Percentiles rank a stretch among this genome's conserved stretches.
Evolutionary conservation across 257 asterid genomes (phyloP).

Genomic region (Thymus mandschuricus): DNA sequence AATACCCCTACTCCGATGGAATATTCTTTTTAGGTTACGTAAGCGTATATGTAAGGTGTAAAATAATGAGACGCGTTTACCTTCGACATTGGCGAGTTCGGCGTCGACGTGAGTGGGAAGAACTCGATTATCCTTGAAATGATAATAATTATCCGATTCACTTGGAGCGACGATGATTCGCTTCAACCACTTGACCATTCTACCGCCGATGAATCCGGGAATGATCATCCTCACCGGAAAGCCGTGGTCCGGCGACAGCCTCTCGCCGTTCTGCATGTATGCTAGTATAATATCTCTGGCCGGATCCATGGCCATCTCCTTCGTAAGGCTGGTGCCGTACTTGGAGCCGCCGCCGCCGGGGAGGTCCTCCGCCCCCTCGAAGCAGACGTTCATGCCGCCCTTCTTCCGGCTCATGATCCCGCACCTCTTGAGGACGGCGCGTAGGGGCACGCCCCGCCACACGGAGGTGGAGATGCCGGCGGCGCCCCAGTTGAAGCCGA

Average conservation of each 20-base stretch:
- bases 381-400: conserved; percentile 74
- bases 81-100: conserved; percentile 87
- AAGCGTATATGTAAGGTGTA: too few relatives aligned
- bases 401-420: conserved; percentile 56
- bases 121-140: conserved; percentile 73
- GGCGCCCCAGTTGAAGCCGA: conserved; percentile 96
- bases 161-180: conserved; percentile 66
- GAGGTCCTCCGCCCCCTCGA: conserved; percentile 86
- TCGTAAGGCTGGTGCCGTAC: conserved; percentile 73
- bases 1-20: too few relatives aligned
- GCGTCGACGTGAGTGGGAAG: conserved; percentile 92
- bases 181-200: conserved; percentile 96
- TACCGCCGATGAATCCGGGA: conserved; percentile 92
- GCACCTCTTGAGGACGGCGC: conserved; percentile 60
- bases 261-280: conserved; percentile 89
- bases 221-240: conserved; percentile 84
- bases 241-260: conserved; percentile 78
- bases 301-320: conserved; percentile 80
- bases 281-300: conserved; percentile 78
- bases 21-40: too few relatives aligned
- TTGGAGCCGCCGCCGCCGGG: conserved; percentile 98
- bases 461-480: conserved; percentile 78
- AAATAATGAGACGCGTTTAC: conserved; percentile 30
- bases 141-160: conserved; percentile 80
- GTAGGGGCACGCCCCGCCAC: conserved; percentile 91